Evolutionary conservation across 805 yeast genomes (phyloP), one percentile per base, ranked within the genome.

Genomic region (Candida ascalaphidarum): DNA sequence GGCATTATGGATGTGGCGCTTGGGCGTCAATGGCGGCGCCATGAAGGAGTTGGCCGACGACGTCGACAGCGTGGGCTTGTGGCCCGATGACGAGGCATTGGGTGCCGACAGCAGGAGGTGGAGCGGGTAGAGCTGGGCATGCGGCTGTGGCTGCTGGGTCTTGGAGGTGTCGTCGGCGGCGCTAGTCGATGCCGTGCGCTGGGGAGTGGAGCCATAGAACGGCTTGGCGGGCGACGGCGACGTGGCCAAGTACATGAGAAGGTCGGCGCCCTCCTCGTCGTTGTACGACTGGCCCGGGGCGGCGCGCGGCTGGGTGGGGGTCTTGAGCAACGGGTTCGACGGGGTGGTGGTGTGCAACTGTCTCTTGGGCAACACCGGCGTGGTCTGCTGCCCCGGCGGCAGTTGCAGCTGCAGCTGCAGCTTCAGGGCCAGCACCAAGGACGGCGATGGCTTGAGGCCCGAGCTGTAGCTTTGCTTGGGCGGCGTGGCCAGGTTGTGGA

Each of bases 161-260:
- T n/a, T n/a, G n/a, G n/a, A n/a, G n/a, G n/a, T 26, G 25, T 18
- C 24, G 16, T 14, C 14, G 21, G 22, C 17, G 14, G 22, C 21
- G 12, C 38, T 21, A 21, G 18, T 23, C 8, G 33, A 14, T n/a
- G 9, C 17, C 27, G 34, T 36, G 15, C 57, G 46, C n/a, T n/a
- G n/a, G 7, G 67, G 64, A 3, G 65, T 57, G 34, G 43, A 44
- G 7, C 34, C 31, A 17, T 46, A 46, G 32, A 42, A 48, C 29
- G 63, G 60, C 31, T 60, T 60, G 30, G 74, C 72, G 1, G 81
- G 81, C 0, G 82, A 72, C 2, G 95, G 95, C 7, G 92, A 81
- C 5, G 88, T 80, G 2, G 95, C 94, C 40, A 84, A 60, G 51
- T 73, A 84, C 73, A 84, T 70, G 36, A 84, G 65, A 35, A 84